Conservation (phyloP, 768 basidiomycete genomes). For the Auricularia heimuer region DNA sequence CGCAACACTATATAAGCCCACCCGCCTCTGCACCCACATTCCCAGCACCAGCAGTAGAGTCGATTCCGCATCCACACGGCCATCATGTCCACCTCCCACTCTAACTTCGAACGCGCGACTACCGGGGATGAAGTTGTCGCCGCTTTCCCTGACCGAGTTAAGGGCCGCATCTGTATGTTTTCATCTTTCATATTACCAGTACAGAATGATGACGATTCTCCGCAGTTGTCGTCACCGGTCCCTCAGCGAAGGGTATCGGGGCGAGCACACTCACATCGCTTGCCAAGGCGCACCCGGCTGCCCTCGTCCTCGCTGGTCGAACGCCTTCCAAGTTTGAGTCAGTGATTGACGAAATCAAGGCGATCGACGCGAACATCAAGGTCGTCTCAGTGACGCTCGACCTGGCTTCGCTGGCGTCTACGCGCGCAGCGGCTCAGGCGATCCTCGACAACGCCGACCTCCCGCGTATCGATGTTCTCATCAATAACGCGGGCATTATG, state of each 20-base stretch:
- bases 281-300: background rate
- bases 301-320: background rate
- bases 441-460: conserved; percentile 4
- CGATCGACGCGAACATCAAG: conserved; percentile 10
- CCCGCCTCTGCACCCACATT: background rate
- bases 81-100: background rate
- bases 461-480: conserved; percentile 7
- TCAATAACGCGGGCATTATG: conserved; percentile 6
- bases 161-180: background rate
- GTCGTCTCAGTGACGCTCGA: conserved; percentile 2
- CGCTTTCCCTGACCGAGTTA: background rate
- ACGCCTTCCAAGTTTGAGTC: conserved; percentile 18
- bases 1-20: no score
- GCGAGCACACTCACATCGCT: background rate
- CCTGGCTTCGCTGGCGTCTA: conserved; percentile 1
- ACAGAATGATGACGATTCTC: background rate
- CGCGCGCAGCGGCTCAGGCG: conserved; percentile 3
- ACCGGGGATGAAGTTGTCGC: background rate
- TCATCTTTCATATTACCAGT: background rate
- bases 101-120: background rate
- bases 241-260: background rate
- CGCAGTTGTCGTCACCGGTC: background rate
- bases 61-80: background rate
- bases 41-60: background rate
- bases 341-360: conserved; percentile 66